Conservation (phyloP, 2,329 filamentous ascomycete species). For the Alternaria postmessia region DNA sequence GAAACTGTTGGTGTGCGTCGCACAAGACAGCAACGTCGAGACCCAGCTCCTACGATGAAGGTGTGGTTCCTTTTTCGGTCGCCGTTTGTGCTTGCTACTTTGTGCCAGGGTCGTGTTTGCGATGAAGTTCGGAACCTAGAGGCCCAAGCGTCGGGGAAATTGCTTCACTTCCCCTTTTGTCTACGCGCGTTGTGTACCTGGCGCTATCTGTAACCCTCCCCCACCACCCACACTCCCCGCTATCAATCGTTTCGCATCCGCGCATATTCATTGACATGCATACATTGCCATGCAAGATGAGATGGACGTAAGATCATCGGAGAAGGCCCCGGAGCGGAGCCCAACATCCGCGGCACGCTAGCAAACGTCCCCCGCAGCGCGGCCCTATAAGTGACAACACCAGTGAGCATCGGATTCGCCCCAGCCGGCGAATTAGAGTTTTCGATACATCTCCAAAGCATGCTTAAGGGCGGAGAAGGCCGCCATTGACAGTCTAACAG, state of each 20-base stretch:
- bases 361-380: neutral
- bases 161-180: constrained; percentile 15
- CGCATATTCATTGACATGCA: neutral
- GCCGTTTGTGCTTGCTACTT: neutral
- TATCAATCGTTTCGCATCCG: constrained; percentile 5
- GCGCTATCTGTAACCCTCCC: constrained; percentile 5
- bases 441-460: neutral
- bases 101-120: neutral
- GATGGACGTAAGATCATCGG: neutral
- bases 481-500: neutral
- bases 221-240: constrained; percentile 8
- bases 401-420: neutral
- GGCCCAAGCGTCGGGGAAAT: constrained; percentile 21
- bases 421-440: neutral
- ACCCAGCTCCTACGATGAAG: neutral
- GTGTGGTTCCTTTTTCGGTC: neutral
- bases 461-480: neutral
- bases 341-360: neutral
- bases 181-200: constrained; percentile 15
- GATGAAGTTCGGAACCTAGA: neutral
- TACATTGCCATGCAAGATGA: neutral
- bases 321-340: neutral
- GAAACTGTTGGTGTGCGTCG: neutral
- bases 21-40: neutral
- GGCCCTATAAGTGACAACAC: neutral